Base-by-base conservation (phyloP, 1,139 yeast genomes). In the Diutina ranongensis region DNA sequence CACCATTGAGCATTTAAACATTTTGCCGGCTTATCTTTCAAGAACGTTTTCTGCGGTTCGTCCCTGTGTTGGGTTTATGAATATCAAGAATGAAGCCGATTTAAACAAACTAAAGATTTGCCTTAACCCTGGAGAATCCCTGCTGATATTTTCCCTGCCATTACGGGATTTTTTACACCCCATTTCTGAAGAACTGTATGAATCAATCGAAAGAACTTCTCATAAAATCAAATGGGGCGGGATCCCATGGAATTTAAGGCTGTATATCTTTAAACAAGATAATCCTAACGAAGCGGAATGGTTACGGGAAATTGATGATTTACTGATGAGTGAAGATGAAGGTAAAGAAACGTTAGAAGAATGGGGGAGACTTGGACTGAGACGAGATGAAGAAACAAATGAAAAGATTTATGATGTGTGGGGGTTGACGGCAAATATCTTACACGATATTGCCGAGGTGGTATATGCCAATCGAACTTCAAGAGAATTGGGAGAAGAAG, bases 361-460 rank as follows among this genome's bases (percentile, higher is more conserved):
- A 20, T 71, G 76, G 76, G 76, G 76, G 2, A 57, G 68, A 49
- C 53, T 61, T 35, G 76, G 76, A 1, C 60, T 71, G 15, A 55
- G 74, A 46, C 54, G 67, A 22, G 64, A 67, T 49, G 57, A 65
- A 7, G 60, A 54, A 15, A 65, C 72, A 9, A 64, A 68, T 49
- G 68, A 68, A 48, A 67, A 65, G 50, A 63, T 73, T 40, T 76
- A 83, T 56, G 85, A 83, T 54, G 85, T 88, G 3, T 88, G 96
- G 97, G 96, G 97, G 0, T 63, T 88, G 44, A 88, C 96, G 0
- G 95, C 96, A 3, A 83, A 85, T 55, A 85, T 88, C 8, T 61
- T 88, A 13, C 83, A 81, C 52, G 96, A 88, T 57, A 61, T 84
- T 33, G 88, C 95, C 4, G 71, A 75, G 47, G 66, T 85, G 4